These are phyloP conservation scores for Amanita jacksonii DNA, from an alignment of 768 basidiomycete species.

Conservation along the genomic window DNA sequence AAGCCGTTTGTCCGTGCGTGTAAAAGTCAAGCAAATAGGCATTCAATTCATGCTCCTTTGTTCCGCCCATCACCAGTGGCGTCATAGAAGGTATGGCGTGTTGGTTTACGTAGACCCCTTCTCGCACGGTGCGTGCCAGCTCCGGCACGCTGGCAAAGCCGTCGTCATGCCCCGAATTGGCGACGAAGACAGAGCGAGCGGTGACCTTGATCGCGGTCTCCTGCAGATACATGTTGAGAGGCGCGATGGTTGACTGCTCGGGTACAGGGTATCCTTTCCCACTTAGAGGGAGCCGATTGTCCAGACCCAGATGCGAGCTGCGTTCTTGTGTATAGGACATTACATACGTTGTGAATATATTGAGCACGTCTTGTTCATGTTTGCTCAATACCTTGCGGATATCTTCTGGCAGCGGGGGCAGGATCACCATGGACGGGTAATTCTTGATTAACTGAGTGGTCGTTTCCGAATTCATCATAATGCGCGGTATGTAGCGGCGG, in stretches of 20 bases:
- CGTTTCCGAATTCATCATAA: conserved; percentile 29
- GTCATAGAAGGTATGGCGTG: conserved; percentile 51
- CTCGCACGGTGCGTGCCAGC: conserved; percentile 39
- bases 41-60: conserved; percentile 32
- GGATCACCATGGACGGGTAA: conserved; percentile 47
- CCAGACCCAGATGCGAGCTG: conserved; percentile 27
- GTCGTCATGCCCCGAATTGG: conserved; percentile 60
- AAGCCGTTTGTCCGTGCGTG: conserved; percentile 46
- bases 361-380: conserved; percentile 41
- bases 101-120: conserved; percentile 45
- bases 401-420: conserved; percentile 36
- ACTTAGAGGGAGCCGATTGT: conserved; percentile 43
- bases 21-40: conserved; percentile 65
- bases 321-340: conserved; percentile 35
- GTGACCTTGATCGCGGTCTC: conserved; percentile 26
- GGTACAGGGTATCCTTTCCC: too few species aligned
- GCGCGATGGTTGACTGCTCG: too few species aligned
- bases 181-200: conserved; percentile 54
- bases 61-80: conserved; percentile 17
- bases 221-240: conserved; percentile 28
- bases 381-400: conserved; percentile 31
- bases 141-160: conserved; percentile 40
- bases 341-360: conserved; percentile 49
- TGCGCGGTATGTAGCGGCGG: conserved; percentile 40
- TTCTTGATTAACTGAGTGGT: conserved; percentile 25